Conservation (phyloP, 164 flowering plant species). For the Houttuynia cordata region DNA sequence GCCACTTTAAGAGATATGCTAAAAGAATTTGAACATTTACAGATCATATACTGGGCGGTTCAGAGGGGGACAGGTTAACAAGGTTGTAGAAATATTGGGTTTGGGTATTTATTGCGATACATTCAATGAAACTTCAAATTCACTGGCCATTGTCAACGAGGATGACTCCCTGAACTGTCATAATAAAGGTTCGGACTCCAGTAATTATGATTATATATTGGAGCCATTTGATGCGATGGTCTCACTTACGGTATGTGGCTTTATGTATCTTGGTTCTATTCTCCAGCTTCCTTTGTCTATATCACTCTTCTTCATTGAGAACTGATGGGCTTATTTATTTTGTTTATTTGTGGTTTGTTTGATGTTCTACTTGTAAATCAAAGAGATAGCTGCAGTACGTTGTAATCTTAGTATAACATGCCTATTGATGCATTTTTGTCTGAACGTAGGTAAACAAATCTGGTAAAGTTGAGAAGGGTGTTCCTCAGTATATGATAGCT, state of each 20-base stretch:
- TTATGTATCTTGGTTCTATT: background rate
- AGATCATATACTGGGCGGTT: slow-evolving; percentile 34
- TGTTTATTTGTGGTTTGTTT: background rate
- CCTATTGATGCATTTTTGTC: background rate
- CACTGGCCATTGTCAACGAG: slow-evolving; percentile 10
- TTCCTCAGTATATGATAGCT: slow-evolving; percentile 54
- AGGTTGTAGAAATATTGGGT: slow-evolving; percentile 45
- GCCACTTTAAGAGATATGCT: background rate
- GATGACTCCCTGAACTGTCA: slow-evolving; percentile 11
- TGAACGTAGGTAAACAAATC: slow-evolving; percentile 56
- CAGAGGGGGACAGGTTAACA: slow-evolving; percentile 52
- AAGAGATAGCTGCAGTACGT: background rate
- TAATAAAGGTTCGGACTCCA: slow-evolving; percentile 14
- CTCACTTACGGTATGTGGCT: slow-evolving; percentile 53
- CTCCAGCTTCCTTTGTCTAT: background rate
- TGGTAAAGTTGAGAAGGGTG: slow-evolving; percentile 54
- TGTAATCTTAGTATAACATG: background rate
- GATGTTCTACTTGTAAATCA: background rate
- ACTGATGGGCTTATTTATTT: background rate
- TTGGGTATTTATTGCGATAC: slow-evolving; percentile 56
- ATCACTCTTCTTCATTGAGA: background rate
- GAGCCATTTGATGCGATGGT: slow-evolving; percentile 50
- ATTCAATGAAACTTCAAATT: slow-evolving; percentile 13
- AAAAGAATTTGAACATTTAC: slow-evolving; percentile 2
- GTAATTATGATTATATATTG: slow-evolving; percentile 30